These are phyloP conservation scores for Pseudogymnoascus sp. DNA, from an alignment of 2,329 filamentous ascomycete genomes.

Conservation along the genomic window DNA sequence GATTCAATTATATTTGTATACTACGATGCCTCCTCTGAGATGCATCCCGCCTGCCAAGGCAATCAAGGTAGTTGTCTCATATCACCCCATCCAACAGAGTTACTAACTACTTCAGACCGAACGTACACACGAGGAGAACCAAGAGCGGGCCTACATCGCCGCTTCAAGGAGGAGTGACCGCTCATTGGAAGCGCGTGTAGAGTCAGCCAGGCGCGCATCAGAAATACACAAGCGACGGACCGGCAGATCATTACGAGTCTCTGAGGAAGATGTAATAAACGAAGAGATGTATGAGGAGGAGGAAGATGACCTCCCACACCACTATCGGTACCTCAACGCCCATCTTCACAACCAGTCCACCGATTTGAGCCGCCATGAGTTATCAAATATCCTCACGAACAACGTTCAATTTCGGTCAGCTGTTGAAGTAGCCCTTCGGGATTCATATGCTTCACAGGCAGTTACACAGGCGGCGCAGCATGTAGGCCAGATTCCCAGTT, in stretches of 20 bases:
- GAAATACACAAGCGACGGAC: slow-evolving; percentile 83
- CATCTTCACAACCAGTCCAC: slow-evolving; percentile 35
- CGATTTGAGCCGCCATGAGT: slow-evolving; percentile 19
- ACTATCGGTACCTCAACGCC: slow-evolving; percentile 54
- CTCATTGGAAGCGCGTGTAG: slow-evolving; percentile 76
- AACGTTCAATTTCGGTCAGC: slow-evolving; percentile 33
- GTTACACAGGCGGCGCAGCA: background rate
- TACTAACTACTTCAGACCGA: slow-evolving; percentile 48
- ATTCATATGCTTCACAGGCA: background rate
- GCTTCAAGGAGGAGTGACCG: slow-evolving; percentile 81
- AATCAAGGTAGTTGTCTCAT: slow-evolving; percentile 24
- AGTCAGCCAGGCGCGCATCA: slow-evolving; percentile 82
- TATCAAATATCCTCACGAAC: slow-evolving; percentile 42
- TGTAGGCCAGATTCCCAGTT: background rate
- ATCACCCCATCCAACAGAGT: background rate
- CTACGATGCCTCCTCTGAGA: slow-evolving; percentile 26
- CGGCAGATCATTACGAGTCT: slow-evolving; percentile 71
- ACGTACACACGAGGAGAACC: slow-evolving; percentile 71
- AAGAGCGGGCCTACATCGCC: slow-evolving; percentile 84
- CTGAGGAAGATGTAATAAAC: slow-evolving; percentile 75
- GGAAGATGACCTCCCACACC: slow-evolving; percentile 67
- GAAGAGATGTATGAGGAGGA: slow-evolving; percentile 97
- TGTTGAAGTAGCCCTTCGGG: background rate
- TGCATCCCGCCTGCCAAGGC: slow-evolving; percentile 28
- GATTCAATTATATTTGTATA: background rate